These are phyloP conservation scores for Fusarium mundagurra DNA, from an alignment of 2,329 filamentous ascomycete genomes.

Conservation along the genomic window DNA sequence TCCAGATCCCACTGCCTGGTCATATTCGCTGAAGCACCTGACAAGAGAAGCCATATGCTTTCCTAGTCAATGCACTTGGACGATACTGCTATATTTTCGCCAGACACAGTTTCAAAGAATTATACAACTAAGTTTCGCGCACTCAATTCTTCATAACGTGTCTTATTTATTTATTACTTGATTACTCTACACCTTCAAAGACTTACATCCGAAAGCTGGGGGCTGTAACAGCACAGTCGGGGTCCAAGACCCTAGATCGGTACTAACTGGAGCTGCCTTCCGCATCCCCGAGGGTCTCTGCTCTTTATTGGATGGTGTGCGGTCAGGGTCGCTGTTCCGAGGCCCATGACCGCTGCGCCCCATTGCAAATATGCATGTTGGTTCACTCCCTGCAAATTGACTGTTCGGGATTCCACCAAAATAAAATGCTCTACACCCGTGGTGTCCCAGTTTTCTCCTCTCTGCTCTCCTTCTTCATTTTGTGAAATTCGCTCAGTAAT, in stretches of 20 bases:
- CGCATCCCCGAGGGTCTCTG: background rate
- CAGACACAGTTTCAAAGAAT: background rate
- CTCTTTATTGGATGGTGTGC: background rate
- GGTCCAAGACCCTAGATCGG: background rate
- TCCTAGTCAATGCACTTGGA: background rate
- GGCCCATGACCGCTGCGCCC: background rate
- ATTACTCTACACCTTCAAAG: background rate
- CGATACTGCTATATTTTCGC: background rate
- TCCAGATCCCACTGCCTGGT: background rate
- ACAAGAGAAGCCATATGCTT: background rate
- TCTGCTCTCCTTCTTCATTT: background rate
- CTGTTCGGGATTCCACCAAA: background rate
- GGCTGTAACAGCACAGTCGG: background rate
- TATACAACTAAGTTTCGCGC: background rate
- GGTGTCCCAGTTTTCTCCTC: no score
- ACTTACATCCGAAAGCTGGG: background rate
- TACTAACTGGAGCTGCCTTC: background rate
- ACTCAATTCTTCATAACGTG: background rate
- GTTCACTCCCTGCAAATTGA: background rate
- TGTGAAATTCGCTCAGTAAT: background rate
- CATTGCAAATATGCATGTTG: background rate
- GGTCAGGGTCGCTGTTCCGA: background rate
- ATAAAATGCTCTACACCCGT: background rate
- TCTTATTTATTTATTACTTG: background rate
- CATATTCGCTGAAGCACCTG: background rate